A percentile compares a stretch with the other conserved stretches of the same genome.
phyloP scores from a whole-genome alignment of 2,329 filamentous ascomycete genomes.

The Westerdykella ornata region DNA sequence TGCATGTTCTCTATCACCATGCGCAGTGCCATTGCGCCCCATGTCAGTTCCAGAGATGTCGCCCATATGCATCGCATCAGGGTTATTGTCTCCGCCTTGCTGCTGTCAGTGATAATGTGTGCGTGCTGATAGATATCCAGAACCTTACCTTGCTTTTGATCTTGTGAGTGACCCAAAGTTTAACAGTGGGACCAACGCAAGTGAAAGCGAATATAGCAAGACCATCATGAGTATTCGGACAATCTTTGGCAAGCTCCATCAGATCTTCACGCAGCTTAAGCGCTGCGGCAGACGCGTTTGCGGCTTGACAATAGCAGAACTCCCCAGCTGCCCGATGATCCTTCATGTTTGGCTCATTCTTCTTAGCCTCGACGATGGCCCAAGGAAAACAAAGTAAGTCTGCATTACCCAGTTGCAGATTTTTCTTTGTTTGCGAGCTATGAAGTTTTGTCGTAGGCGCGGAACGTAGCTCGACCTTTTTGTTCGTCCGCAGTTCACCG shows the following conservation, averaged over 20 bases:
- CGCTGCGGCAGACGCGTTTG: conserved; percentile 11
- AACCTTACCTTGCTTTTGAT: conserved; percentile 2
- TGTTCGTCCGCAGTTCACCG: conserved; percentile 2
- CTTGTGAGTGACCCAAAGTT: conserved; percentile 11
- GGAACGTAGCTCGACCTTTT: not conserved
- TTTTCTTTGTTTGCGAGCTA: not conserved
- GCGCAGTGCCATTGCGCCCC: conserved; percentile 10
- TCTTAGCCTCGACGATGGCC: conserved; percentile 11
- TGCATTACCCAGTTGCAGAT: not conserved
- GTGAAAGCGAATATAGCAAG: conserved; percentile 11
- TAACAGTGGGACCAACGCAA: conserved; percentile 11
- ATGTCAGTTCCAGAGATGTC: conserved; percentile 11
- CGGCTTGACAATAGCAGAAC: conserved; percentile 14
- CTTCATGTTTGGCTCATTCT: not conserved
- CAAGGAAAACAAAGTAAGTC: conserved; percentile 13
- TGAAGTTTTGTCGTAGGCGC: conserved; percentile 5
- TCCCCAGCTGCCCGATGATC: not conserved
- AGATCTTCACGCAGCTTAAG: conserved; percentile 8
- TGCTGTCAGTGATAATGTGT: not conserved
- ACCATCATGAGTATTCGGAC: not conserved
- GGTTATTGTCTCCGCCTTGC: conserved; percentile 1
- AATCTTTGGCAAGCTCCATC: not conserved
- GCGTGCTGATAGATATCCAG: not conserved
- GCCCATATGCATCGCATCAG: conserved; percentile 13
- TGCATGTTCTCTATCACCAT: conserved; percentile 9